These are phyloP conservation scores for Kodamaea hsintzibuensis DNA, from an alignment of 805 yeast genomes.

Conservation along the genomic window DNA sequence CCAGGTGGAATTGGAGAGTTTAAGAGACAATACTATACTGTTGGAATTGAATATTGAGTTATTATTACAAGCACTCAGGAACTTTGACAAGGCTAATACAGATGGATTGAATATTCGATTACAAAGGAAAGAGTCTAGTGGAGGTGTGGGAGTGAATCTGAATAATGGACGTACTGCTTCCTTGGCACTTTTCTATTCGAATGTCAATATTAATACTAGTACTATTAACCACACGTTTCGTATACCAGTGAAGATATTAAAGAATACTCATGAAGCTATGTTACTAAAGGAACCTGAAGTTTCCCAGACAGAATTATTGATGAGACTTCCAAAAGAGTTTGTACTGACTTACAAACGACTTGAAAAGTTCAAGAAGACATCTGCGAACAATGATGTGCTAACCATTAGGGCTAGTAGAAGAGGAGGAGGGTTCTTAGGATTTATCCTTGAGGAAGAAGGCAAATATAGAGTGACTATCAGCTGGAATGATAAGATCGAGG, in stretches of 20 bases:
- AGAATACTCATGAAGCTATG: conserved; percentile 51
- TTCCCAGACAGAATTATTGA: conserved; percentile 52
- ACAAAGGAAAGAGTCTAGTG: conserved; percentile 43
- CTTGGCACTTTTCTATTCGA: conserved; percentile 56
- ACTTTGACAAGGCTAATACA: conserved; percentile 54
- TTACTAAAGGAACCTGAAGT: conserved; percentile 63
- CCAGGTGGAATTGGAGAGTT: conserved; percentile 51
- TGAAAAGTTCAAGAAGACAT: conserved; percentile 59
- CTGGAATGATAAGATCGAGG: conserved; percentile 58
- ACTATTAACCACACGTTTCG: conserved; percentile 64
- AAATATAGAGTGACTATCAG: conserved; percentile 51
- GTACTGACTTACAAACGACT: conserved; percentile 56
- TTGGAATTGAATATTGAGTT: conserved; percentile 66
- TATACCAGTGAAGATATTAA: conserved; percentile 67
- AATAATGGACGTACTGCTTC: conserved; percentile 47
- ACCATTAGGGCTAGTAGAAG: conserved; percentile 49
- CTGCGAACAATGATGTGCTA: conserved; percentile 43
- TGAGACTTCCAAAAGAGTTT: conserved; percentile 54
- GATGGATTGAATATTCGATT: conserved; percentile 53
- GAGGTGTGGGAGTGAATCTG: conserved; percentile 21
- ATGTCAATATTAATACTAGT: conserved; percentile 40
- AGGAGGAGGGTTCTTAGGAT: conserved; percentile 49
- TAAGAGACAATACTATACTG: conserved; percentile 53
- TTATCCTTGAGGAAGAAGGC: conserved; percentile 56
- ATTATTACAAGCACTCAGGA: conserved; percentile 55